Evolutionary conservation across 2,329 filamentous ascomycete species (phyloP).

Genomic region (Thielaviopsis musarum): DNA sequence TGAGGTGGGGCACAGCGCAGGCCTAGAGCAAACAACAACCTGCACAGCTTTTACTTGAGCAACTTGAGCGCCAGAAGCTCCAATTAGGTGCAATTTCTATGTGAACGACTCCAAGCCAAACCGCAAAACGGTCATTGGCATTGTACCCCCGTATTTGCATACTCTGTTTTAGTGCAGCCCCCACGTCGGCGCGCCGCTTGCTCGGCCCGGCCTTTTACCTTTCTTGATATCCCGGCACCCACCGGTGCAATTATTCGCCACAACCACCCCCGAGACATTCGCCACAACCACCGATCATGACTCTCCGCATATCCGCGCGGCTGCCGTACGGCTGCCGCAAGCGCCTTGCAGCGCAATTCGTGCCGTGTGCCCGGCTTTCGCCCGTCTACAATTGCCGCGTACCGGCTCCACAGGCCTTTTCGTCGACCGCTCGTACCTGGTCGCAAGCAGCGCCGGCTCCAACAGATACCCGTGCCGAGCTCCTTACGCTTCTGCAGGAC

Average conservation of each 20-base stretch:
- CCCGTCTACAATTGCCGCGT: neutral
- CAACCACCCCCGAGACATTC: neutral
- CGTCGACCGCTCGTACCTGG: neutral
- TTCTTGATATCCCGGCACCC: neutral
- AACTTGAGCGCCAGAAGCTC: neutral
- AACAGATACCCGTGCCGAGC: slow-evolving; percentile 30
- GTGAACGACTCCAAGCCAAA: neutral
- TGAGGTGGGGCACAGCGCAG: slow-evolving; percentile 7
- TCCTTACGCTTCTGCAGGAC: slow-evolving; percentile 40
- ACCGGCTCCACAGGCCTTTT: neutral
- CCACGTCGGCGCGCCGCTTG: neutral
- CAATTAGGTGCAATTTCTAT: neutral
- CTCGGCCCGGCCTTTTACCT: neutral
- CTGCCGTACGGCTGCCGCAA: slow-evolving; percentile 4
- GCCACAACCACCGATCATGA: neutral
- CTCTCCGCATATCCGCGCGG: neutral
- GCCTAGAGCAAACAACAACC: neutral
- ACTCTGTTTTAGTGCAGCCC: neutral
- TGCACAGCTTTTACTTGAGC: neutral
- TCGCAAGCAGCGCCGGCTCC: slow-evolving; percentile 15
- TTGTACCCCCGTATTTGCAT: neutral
- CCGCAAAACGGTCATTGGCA: neutral
- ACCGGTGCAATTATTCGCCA: neutral
- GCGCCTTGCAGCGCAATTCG: neutral
- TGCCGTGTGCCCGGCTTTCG: neutral